A percentile compares a stretch with the other conserved stretches of the same genome.
These are phyloP conservation scores for Ophiostoma sp. DNA, from an alignment of 2,329 filamentous ascomycete species.

Conservation along the genomic window DNA sequence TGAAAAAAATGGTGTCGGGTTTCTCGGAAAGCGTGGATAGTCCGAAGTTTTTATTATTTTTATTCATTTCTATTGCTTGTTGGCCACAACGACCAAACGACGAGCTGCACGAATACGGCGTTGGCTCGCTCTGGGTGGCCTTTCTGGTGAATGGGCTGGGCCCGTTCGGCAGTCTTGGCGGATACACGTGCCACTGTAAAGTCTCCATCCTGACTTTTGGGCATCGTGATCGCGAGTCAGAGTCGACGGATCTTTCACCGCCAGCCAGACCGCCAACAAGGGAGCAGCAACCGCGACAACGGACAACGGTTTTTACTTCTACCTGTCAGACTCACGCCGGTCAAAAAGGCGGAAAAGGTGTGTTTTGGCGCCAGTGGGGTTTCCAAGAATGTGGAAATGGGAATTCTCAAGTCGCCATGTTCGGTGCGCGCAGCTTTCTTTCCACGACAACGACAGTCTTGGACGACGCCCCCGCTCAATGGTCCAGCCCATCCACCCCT, in stretches of 20 bases:
- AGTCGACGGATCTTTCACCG: neutral
- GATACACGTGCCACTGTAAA: neutral
- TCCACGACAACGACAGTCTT: neutral
- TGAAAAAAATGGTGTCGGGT: neutral
- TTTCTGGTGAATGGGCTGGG: neutral
- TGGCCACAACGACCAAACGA: neutral
- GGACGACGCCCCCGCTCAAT: neutral
- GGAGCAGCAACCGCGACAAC: neutral
- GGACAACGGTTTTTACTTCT: neutral
- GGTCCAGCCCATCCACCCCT: neutral
- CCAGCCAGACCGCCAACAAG: neutral
- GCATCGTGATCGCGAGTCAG: neutral
- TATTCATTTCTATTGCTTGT: neutral
- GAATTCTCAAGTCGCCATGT: neutral
- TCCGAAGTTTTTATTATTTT: neutral
- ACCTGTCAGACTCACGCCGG: neutral
- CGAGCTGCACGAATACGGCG: slow-evolving; percentile 8
- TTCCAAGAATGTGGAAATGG: neutral
- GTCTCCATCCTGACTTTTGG: neutral
- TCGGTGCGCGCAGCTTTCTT: no score
- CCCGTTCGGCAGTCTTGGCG: neutral
- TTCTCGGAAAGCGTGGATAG: neutral
- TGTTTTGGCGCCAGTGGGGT: neutral
- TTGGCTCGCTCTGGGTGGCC: neutral
- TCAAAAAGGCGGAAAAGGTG: neutral